These are phyloP conservation scores for Arctium minus DNA, from an alignment of 129 eudicot genomes.

Conservation along the genomic window DNA sequence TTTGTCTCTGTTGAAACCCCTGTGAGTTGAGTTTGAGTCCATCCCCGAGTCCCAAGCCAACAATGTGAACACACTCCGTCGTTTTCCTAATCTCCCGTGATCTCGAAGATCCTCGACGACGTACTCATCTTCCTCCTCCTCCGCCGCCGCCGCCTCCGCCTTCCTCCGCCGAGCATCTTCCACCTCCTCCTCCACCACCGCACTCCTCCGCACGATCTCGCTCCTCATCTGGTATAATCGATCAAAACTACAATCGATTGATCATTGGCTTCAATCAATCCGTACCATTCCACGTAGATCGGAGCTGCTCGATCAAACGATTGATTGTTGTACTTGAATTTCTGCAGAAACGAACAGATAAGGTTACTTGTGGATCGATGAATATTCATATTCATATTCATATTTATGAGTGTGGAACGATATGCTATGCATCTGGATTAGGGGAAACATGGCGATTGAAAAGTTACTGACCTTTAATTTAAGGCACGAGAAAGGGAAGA, in stretches of 20 bases:
- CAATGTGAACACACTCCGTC: conserved; percentile 36
- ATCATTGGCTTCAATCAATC: not conserved
- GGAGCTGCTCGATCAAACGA: not conserved
- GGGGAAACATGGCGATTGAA: conserved; percentile 5
- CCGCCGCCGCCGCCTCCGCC: conserved; percentile 6
- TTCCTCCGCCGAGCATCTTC: not conserved
- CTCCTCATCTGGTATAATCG: conserved; percentile 13
- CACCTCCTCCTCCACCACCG: not conserved
- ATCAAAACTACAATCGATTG: not conserved
- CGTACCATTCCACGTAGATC: not conserved
- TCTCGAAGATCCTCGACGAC: conserved; percentile 19
- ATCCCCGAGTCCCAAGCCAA: conserved; percentile 42
- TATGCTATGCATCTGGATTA: not conserved
- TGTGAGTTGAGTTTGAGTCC: conserved; percentile 24
- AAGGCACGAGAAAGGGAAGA: not conserved
- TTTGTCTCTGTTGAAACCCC: conserved; percentile 33
- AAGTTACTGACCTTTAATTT: not conserved
- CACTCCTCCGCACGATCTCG: conserved; percentile 4
- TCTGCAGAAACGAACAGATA: conserved; percentile 1
- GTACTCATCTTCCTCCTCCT: conserved; percentile 28
- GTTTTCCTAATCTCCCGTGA: conserved; percentile 17
- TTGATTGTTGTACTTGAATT: not conserved
- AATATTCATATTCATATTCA: not conserved
- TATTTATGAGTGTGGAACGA: not conserved
- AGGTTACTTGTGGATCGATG: not conserved